Evolutionary conservation across 306 rosid species (phyloP).

Genomic region (Trifolium pratense): DNA sequence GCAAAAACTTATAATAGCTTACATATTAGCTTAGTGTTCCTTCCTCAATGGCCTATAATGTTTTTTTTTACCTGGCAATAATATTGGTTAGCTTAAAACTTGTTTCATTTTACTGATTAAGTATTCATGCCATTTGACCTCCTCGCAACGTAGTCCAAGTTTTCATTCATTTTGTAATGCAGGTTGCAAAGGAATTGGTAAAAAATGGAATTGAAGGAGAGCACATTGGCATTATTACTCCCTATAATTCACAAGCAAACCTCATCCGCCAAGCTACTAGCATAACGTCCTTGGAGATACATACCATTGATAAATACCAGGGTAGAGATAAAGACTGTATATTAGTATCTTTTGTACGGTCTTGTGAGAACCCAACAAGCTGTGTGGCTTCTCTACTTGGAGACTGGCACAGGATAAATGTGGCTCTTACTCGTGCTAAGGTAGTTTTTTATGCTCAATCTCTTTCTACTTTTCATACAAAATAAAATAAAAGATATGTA

Average conservation of each 20-base stretch:
- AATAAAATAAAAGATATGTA: background rate
- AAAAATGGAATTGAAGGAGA: slow-evolving; percentile 71
- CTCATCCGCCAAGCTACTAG: slow-evolving; percentile 59
- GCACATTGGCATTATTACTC: slow-evolving; percentile 87
- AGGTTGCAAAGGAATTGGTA: slow-evolving; percentile 73
- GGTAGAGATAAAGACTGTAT: slow-evolving; percentile 98
- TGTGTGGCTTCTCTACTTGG: slow-evolving; percentile 79
- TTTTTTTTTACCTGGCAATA: slow-evolving; percentile 12
- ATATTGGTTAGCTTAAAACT: slow-evolving; percentile 10
- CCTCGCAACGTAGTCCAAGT: slow-evolving; percentile 1
- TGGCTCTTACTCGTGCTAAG: slow-evolving; percentile 95
- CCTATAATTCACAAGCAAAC: slow-evolving; percentile 95
- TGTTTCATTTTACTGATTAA: background rate
- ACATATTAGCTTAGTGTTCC: background rate
- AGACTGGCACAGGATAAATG: slow-evolving; percentile 97
- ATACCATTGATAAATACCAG: slow-evolving; percentile 98
- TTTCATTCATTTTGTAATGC: slow-evolving; percentile 39
- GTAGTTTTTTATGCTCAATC: slow-evolving; percentile 42
- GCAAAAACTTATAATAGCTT: slow-evolving; percentile 4
- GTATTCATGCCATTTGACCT: slow-evolving; percentile 27
- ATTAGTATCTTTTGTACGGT: slow-evolving; percentile 84
- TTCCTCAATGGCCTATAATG: background rate
- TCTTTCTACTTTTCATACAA: background rate
- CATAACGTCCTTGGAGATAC: slow-evolving; percentile 76
- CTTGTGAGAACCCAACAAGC: slow-evolving; percentile 73